Evolutionary conservation across 768 basidiomycete genomes (phyloP).

Genomic region (Rhodotorula kratochvilovae): DNA sequence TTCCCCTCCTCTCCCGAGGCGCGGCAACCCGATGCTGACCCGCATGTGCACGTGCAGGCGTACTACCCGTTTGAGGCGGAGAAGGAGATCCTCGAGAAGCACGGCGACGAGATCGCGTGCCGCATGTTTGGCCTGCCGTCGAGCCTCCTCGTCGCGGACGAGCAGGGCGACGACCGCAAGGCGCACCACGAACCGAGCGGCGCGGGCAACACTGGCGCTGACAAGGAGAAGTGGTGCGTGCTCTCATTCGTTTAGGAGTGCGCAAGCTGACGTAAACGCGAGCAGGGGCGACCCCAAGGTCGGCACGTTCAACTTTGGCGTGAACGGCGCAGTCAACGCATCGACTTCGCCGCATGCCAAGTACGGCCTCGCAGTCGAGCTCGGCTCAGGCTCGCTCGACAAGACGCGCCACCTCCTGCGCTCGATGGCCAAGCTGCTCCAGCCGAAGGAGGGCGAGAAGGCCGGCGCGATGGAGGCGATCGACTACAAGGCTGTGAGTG

Average conservation of each 20-base stretch:
- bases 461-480: not conserved
- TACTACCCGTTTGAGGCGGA: conserved; percentile 91
- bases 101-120: conserved; percentile 65
- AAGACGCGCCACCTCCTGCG: conserved; percentile 58
- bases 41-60: conserved; percentile 53
- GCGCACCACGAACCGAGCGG: not conserved
- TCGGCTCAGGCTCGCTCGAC: conserved; percentile 80
- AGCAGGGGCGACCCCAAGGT: conserved; percentile 48
- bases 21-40: not conserved
- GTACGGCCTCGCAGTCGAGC: conserved; percentile 64
- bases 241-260: too few relatives aligned
- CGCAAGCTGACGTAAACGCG: too few relatives aligned
- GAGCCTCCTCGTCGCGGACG: not conserved
- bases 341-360: conserved; percentile 15
- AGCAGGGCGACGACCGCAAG: not conserved
- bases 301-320: conserved; percentile 53
- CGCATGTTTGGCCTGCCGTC: conserved; percentile 30
- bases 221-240: conserved; percentile 39
- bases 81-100: conserved; percentile 69
- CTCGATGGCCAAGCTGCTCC: conserved; percentile 59
- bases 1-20: not conserved
- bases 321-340: conserved; percentile 49
- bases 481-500: conserved; percentile 41
- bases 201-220: conserved; percentile 12
- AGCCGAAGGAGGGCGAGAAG: not conserved